Evolutionary conservation across 352 stramenopile genomes (phyloP), one percentile per base, ranked within the genome.

Genomic region (Globisporangium ultimum): DNA sequence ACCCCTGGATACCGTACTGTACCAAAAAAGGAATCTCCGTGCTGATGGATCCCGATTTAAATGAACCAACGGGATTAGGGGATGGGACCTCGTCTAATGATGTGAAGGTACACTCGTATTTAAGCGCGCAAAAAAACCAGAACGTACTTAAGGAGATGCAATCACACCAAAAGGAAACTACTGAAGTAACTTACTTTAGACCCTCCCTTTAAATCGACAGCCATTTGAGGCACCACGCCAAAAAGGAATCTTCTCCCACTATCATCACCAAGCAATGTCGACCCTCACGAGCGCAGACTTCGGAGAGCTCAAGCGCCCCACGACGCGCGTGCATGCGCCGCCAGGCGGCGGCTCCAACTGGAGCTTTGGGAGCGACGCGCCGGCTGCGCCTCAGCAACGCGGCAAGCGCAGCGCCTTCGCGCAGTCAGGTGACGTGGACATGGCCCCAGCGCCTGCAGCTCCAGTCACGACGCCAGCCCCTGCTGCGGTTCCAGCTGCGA

Each of bases 201-300:
- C 24, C 24, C 24, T 5, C 24, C 24, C 24, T 28, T 28, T 5
- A 28, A 28, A 28, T 2, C 24, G 5, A 28, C 24, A 28, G 24
- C 24, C 24, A 28, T 28, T 28, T 28, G 2, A 28, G 24, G 24
- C 24, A 28, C 24, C 24, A 5, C 24, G 24, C 24, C 24, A 28
- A 28, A 28, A 28, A 28, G 24, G 24, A 28, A 28, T 28, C 24
- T 28, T 28, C 24, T 28, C 24, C 24, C 24, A 28, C n/a, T 28
- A 28, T 28, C 24, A 5, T 5, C 24, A 28, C 24, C 24, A n/a
- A n/a, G n/a, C n/a, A 21, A 94, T 95, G 85, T 93, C 83, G 66
- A 93, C 85, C 28, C 68, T 95, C 47, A 95, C 85, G 51, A 93
- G 83, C 66, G 68, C 79, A 1, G 85, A 95, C 52, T 88, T 95